Evolutionary conservation across 106 monocot genomes (phyloP), one percentile per base, ranked within the genome.

Genomic region (Alisma plantagoaquatica): DNA sequence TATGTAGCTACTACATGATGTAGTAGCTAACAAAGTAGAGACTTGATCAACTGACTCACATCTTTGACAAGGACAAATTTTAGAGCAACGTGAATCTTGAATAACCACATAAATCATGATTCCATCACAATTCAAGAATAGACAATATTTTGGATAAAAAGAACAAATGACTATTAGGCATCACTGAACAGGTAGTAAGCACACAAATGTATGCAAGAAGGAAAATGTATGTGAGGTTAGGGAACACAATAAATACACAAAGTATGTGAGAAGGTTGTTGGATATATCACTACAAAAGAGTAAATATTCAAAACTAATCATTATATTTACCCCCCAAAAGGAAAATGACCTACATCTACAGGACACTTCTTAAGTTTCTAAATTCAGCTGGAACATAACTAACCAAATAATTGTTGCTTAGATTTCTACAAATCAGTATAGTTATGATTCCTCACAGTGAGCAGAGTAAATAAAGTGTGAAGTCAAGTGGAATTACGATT

Each of bases 341-440:
- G n/a, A n/a, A n/a, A n/a, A n/a, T n/a, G n/a, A 30, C 28, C 52
- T 76, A 88, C 94, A 96, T 88, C 59, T 84, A 80, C 84, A 88
- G 68, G 27, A 96, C 46, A 67, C 94, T 89, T 26, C 94, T 70
- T 30, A 96, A 65, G 50, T 96, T 96, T 67, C 94, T 88, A 68
- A 96, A 88, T 52, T 88, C 88, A 17, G 72, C 57, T 31, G 94
- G 94, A 68, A 96, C 78, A 43, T 24, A 75, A 0, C 94, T 84
- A 57, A 60, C 33, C 32, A 96, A 46, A 35, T 35, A 51, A 53
- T 96, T 96, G 46, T 88, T 70, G 75, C 94, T 88, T 33, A 96
- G 71, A 46, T 96, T 96, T 56, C 94, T 96, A 31, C 16, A 42
- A 41, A 17, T 56, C 0, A 38, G n/a, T n/a, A n/a, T n/a, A n/a